Evolutionary conservation across 2,329 filamentous ascomycete genomes (phyloP).

Genomic region (Ascosphaera apis): DNA sequence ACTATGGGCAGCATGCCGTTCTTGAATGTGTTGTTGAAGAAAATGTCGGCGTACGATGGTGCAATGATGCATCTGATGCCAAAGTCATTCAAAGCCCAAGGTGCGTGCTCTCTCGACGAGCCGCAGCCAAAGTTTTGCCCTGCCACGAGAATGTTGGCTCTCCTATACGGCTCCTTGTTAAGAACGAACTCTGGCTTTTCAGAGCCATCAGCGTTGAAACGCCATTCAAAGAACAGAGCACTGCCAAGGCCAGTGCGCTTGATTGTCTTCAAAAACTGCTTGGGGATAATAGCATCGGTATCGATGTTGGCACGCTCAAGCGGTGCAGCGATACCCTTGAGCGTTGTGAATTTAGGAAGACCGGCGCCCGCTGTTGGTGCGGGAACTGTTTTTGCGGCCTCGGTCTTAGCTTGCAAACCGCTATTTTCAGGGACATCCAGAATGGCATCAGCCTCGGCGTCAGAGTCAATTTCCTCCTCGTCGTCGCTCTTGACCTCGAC

Average conservation of each 20-base stretch:
- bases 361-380: constrained; percentile 31
- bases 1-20: constrained; percentile 90
- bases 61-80: constrained; percentile 89
- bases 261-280: constrained; percentile 98
- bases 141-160: constrained; percentile 71
- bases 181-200: constrained; percentile 69
- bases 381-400: constrained; percentile 20
- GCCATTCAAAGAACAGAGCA: constrained; percentile 68
- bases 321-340: constrained; percentile 72
- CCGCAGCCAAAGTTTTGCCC: constrained; percentile 93
- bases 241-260: constrained; percentile 83
- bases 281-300: constrained; percentile 98
- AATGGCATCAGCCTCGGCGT: constrained; percentile 40
- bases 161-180: constrained; percentile 69
- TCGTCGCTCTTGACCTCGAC: constrained; percentile 27
- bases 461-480: constrained; percentile 33
- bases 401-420: constrained; percentile 40
- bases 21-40: constrained; percentile 99
- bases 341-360: constrained; percentile 59
- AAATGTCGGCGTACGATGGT: constrained; percentile 73
- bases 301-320: constrained; percentile 80
- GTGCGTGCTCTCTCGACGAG: constrained; percentile 78
- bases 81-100: constrained; percentile 91
- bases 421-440: constrained; percentile 41
- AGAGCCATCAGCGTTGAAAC: constrained; percentile 49